phyloP scores from a whole-genome alignment of 2,329 filamentous ascomycete genomes.

The Aspergillus texensis region DNA sequence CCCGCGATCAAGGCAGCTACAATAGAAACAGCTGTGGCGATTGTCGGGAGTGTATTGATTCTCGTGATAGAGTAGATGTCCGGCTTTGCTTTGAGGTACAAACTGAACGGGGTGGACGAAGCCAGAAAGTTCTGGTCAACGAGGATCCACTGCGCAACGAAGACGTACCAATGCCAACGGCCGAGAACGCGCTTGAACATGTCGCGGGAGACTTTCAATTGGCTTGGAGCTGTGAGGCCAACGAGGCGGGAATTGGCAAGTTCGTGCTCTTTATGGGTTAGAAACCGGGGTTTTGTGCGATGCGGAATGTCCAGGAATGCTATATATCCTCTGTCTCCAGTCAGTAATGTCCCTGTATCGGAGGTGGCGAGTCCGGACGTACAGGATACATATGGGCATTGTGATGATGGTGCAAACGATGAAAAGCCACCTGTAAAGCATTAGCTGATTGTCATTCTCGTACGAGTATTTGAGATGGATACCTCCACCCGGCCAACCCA shows the following conservation, averaged over 20 bases:
- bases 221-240: neutral
- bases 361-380: neutral
- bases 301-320: neutral
- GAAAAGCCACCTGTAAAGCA: slow-evolving; percentile 14
- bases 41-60: slow-evolving; percentile 48
- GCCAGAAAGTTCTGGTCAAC: slow-evolving; percentile 43
- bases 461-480: neutral
- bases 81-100: slow-evolving; percentile 45
- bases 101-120: slow-evolving; percentile 40
- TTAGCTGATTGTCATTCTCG: neutral
- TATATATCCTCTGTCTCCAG: neutral
- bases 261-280: neutral
- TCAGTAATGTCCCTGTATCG: neutral
- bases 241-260: neutral
- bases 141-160: slow-evolving; percentile 42
- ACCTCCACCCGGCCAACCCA: slow-evolving; percentile 21
- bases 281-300: neutral
- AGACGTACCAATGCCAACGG: slow-evolving; percentile 46
- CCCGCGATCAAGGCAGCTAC: slow-evolving; percentile 17
- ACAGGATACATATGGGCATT: neutral
- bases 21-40: slow-evolving; percentile 43
- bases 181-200: slow-evolving; percentile 43
- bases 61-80: slow-evolving; percentile 42
- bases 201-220: slow-evolving; percentile 28
- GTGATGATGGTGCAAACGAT: slow-evolving; percentile 5